Evolutionary conservation across 2,329 filamentous ascomycete genomes (phyloP), one percentile per base, ranked within the genome.

Genomic region (Aspergillus viridinutans): DNA sequence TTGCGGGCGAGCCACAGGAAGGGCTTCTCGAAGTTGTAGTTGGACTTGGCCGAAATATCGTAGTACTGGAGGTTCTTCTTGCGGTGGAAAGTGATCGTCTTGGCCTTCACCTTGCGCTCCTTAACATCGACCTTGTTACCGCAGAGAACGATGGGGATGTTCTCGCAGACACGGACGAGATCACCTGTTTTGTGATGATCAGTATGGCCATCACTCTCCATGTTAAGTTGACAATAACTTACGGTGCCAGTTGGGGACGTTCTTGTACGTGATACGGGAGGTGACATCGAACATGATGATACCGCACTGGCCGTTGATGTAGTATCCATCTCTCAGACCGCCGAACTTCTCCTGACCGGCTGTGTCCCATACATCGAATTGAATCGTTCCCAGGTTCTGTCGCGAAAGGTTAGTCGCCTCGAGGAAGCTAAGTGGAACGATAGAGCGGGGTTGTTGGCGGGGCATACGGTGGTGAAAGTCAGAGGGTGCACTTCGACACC

Each of bases 41-140:
- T 97, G 75, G 92, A 97, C 85, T 97, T 99, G 80, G 94, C 94
- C 45, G 92, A 97, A 78, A 97, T 97, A 72, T 97, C 94, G 85
- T 99, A 99, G 87, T 97, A 99, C 82, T 99, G 94, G 53, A 99
- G 88, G 82, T 97, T 99, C 89, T 99, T 99, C 90, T 99, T 99
- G 82, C 94, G 91, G 86, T 99, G 94, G 90, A 99, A 99, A 67
- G 94, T 99, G 81, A 99, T 99, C 76, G 93, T 95, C 90, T 99
- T 99, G 76, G 94, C 94, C 88, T 99, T 99, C 77, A 99, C 94
- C 84, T 99, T 99, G 80, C 94, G 91, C 87, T 99, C 94, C 90
- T 99, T 99, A 66, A 99, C 94, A 74, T 99, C 93, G 78, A 99
- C 93, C 87, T 99, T 99, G 90, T 99, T 99, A 74, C 93, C 93